Evolutionary conservation across 192 early-diverging fungal genomes (phyloP).

Genomic region (Backusella liffmaniae): DNA sequence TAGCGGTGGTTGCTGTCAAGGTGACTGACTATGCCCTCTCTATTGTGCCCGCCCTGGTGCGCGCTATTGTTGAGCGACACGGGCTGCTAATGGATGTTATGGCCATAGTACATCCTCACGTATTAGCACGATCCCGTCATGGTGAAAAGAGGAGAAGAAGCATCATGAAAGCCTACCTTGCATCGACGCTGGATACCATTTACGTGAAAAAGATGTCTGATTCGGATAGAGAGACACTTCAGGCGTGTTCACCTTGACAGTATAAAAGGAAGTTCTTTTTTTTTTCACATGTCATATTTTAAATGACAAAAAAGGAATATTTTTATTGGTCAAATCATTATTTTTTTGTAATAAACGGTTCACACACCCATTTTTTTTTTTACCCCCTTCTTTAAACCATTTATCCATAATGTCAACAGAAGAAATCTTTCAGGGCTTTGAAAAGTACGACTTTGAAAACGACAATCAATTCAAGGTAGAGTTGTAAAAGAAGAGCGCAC

Average conservation of each 20-base stretch:
- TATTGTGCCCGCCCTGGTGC: constrained; percentile 58
- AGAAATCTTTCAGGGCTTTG: constrained; percentile 30
- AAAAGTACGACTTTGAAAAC: constrained; percentile 40
- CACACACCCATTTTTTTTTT: neutral
- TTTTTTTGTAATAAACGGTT: neutral
- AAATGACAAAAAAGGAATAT: neutral
- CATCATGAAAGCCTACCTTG: constrained; percentile 22
- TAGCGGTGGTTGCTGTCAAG: constrained; percentile 24
- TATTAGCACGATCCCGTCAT: constrained; percentile 60
- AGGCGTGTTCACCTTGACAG: neutral
- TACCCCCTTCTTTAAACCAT: neutral
- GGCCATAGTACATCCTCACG: constrained; percentile 54
- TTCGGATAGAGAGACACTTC: constrained; percentile 18
- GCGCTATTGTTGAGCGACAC: constrained; percentile 69
- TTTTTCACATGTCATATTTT: neutral
- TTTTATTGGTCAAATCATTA: neutral
- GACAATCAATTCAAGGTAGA: constrained; percentile 39
- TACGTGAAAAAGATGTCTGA: constrained; percentile 29
- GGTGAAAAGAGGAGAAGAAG: constrained; percentile 64
- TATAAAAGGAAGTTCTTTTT: neutral
- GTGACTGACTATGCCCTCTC: constrained; percentile 6
- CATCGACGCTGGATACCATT: neutral
- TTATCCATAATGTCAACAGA: constrained; percentile 15
- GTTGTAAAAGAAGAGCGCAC: neutral
- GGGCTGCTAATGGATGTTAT: constrained; percentile 71